phyloP scores from a whole-genome alignment of 345 rosid species.

The Noccaea caerulescens region DNA sequence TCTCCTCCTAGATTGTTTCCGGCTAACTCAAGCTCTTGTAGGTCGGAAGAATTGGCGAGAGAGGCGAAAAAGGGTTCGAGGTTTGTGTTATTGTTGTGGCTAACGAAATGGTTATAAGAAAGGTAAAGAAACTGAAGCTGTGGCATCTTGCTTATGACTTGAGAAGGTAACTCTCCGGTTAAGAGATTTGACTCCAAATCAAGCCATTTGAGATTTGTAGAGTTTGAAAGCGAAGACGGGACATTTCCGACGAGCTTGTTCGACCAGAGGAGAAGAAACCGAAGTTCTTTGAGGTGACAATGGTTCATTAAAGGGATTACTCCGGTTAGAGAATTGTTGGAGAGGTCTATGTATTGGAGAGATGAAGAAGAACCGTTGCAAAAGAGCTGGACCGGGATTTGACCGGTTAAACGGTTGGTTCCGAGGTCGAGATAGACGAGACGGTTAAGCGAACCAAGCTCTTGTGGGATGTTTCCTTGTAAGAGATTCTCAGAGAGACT shows the following conservation, averaged over 20 bases:
- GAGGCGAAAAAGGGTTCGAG: constrained; percentile 77
- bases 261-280: constrained; percentile 82
- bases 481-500: constrained; percentile 72
- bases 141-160: constrained; percentile 60
- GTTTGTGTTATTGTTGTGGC: constrained; percentile 75
- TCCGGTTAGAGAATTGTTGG: constrained; percentile 77
- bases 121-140: constrained; percentile 74
- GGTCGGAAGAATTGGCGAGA: constrained; percentile 57
- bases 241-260: constrained; percentile 61
- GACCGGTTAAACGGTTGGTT: constrained; percentile 59
- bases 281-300: constrained; percentile 59
- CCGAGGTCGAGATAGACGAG: constrained; percentile 67
- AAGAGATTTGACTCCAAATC: constrained; percentile 77
- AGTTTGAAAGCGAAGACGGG: constrained; percentile 68
- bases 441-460: constrained; percentile 54
- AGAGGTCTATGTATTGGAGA: constrained; percentile 70
- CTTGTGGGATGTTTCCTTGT: constrained; percentile 63
- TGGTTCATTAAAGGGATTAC: constrained; percentile 56
- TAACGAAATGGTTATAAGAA: constrained; percentile 71
- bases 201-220: constrained; percentile 74
- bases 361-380: constrained; percentile 63
- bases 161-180: constrained; percentile 74
- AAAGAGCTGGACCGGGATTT: constrained; percentile 61
- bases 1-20: constrained; percentile 75
- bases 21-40: constrained; percentile 78